Evolutionary conservation across 805 yeast genomes (phyloP), one percentile per base, ranked within the genome.

Genomic region (Saccharomycopsis amapae): DNA sequence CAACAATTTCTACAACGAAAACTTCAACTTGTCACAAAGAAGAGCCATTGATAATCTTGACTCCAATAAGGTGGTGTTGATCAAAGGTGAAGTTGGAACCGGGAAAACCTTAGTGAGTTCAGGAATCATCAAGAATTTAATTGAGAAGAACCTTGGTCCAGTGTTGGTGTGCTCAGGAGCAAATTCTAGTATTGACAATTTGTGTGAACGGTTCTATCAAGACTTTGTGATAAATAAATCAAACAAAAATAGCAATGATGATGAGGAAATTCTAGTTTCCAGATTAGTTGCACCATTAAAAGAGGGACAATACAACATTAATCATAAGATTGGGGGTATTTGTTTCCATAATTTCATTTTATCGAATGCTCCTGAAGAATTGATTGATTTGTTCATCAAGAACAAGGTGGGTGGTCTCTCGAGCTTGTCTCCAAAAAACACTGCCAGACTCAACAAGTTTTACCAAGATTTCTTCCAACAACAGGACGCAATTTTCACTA

Each of bases 291-390:
- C 54, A 3, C 49, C 50, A 12, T 38, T 51, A 31, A 51, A 51
- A 26, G 54, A 51, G 42, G 43, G 37, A 5, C 38, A 37, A 24
- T 51, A 51, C 32, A 48, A 38, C 25, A 51, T 51, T 18, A 48
- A 41, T 40, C 52, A 48, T 19, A 38, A 28, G 17, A 39, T 51
- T 17, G 54, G 48, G 4, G 24, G 38, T 18, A 33, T 48, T 13
- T 48, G 54, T 40, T 51, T 51, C 34, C 54, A 51, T 36, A 51
- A 51, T 41, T 51, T 48, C n/a, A 42, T 51, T 25, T 40, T 51
- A 13, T 35, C 46, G 12, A 41, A 45, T 39, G 52, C 52, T 36
- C 50, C 50, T 4, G 52, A 48, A 18, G 54, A 46, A 20, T 43
- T 51, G 15, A 45, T 48, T 19, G 41, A 49, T 32, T 32, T 51